Evolutionary conservation across 768 basidiomycete genomes (phyloP).

Genomic region (Tulasnella sp.): DNA sequence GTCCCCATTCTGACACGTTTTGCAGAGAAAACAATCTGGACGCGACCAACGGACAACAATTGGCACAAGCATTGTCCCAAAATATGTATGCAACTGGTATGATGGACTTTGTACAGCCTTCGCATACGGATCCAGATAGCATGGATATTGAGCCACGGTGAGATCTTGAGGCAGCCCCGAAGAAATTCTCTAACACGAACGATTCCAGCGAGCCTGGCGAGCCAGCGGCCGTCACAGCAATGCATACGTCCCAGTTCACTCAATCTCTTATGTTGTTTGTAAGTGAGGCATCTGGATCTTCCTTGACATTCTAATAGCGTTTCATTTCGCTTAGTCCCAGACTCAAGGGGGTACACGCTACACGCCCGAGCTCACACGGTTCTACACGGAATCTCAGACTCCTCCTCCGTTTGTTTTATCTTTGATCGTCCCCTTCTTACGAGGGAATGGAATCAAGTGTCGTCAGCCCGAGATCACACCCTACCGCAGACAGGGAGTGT

Average conservation of each 20-base stretch:
- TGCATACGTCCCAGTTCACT: conserved; percentile 55
- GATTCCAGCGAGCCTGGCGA: background rate
- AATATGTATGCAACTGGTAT: conserved; percentile 59
- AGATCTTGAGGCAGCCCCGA: too few species aligned
- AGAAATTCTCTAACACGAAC: background rate
- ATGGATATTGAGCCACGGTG: conserved; percentile 10
- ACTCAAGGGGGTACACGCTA: conserved; percentile 64
- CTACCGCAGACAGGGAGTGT: background rate
- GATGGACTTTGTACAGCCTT: conserved; percentile 53
- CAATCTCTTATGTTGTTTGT: conserved; percentile 74
- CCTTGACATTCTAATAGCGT: background rate
- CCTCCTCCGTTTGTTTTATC: conserved; percentile 42
- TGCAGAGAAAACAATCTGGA: conserved; percentile 5
- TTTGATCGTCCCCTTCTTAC: conserved; percentile 36
- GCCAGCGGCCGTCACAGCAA: conserved; percentile 30
- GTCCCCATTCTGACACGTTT: conserved; percentile 7
- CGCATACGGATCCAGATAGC: conserved; percentile 12
- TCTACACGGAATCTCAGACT: conserved; percentile 47
- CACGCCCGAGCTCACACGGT: conserved; percentile 64
- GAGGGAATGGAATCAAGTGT: conserved; percentile 24
- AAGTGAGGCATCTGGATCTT: conserved; percentile 26
- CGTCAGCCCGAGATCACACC: conserved; percentile 9
- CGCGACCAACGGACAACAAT: conserved; percentile 43
- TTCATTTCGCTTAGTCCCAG: conserved; percentile 45
- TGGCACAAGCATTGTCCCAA: conserved; percentile 61